These are phyloP conservation scores for Pseudopyricularia cyperi DNA, from an alignment of 2,329 filamentous ascomycete genomes.

Conservation along the genomic window DNA sequence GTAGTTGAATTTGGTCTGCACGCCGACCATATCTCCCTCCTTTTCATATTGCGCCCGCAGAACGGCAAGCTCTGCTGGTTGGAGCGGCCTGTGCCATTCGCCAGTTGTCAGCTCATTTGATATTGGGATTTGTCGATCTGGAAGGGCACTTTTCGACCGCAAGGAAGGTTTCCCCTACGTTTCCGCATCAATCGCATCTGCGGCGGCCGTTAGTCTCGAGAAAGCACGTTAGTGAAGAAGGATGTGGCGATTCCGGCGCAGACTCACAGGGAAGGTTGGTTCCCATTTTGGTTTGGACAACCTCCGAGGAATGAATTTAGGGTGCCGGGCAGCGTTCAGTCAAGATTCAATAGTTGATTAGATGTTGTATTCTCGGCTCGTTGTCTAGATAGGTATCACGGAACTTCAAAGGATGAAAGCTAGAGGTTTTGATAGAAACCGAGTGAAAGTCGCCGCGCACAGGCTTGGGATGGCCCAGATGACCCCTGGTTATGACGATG, in stretches of 20 bases:
- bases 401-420: neutral
- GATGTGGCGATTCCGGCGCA: neutral
- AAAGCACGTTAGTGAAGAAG: neutral
- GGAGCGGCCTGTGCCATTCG: slow-evolving; percentile 67
- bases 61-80: slow-evolving; percentile 83
- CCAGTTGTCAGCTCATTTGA: no score
- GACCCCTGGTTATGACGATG: neutral
- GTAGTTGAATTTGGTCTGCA: slow-evolving; percentile 99
- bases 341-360: no score
- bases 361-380: neutral
- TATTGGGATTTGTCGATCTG: no score
- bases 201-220: slow-evolving; percentile 1
- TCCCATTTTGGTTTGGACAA: slow-evolving; percentile 24
- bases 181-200: slow-evolving; percentile 96
- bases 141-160: neutral
- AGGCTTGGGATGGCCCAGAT: no score
- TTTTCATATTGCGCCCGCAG: slow-evolving; percentile 92
- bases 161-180: slow-evolving; percentile 41
- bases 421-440: neutral
- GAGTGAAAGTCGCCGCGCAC: no score
- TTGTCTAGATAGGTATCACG: no score
- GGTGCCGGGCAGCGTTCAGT: no score
- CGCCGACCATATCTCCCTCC: slow-evolving; percentile 89
- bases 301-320: no score
- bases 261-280: slow-evolving; percentile 32